Evolutionary conservation across 1,284 basidiomycete species (phyloP).

Genomic region (Trichosporon asahii): DNA sequence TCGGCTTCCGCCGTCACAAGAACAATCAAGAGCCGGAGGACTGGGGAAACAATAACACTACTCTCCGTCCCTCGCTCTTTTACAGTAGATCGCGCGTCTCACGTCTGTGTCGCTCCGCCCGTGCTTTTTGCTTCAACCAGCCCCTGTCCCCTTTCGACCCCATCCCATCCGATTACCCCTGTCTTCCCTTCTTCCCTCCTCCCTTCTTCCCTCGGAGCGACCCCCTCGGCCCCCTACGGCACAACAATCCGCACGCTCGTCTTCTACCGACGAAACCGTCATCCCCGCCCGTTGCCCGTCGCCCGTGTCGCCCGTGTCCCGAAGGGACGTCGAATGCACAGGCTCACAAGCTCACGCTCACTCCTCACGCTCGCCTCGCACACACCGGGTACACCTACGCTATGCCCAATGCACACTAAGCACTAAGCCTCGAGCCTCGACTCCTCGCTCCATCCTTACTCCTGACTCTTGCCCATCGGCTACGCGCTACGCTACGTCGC

Average conservation of each 20-base stretch:
- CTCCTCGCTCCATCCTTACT: slow-evolving; percentile 1
- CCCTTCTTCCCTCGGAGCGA: neutral
- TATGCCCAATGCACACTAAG: slow-evolving; percentile 10
- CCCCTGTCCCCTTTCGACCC: neutral
- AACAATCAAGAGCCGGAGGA: neutral
- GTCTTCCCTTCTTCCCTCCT: neutral
- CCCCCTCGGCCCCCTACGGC: neutral
- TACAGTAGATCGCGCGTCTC: neutral
- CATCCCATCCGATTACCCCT: slow-evolving; percentile 1
- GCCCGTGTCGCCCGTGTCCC: neutral
- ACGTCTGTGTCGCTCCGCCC: neutral
- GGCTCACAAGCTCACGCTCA: neutral
- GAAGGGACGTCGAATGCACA: neutral
- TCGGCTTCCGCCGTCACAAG: neutral
- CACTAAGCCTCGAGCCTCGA: slow-evolving; percentile 6
- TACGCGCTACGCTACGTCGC: neutral
- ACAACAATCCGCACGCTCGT: slow-evolving; percentile 5
- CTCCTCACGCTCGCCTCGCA: neutral
- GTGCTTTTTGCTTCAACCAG: slow-evolving; percentile 8
- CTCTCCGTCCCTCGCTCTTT: neutral
- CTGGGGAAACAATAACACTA: neutral
- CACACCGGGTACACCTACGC: neutral
- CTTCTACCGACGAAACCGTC: slow-evolving; percentile 9
- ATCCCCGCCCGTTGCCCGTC: slow-evolving; percentile 7
- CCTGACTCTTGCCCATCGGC: neutral